phyloP scores from a whole-genome alignment of 2,329 filamentous ascomycete species.

The Alternaria gansuensis region DNA sequence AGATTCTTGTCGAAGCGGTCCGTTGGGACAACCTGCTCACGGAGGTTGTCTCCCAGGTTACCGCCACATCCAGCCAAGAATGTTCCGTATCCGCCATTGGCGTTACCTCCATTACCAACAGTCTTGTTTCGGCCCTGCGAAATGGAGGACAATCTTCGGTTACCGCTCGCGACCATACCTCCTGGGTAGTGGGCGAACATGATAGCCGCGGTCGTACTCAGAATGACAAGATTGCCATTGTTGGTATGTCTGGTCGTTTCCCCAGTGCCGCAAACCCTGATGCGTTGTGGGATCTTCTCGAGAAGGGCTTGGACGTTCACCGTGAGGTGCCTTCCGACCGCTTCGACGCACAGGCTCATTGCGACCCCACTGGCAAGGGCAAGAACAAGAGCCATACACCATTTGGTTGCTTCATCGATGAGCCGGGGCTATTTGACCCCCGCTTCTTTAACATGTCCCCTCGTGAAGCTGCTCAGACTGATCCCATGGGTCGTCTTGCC shows the following conservation, averaged over 20 bases:
- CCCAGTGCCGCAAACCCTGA: slow-evolving; percentile 76
- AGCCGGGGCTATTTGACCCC: slow-evolving; percentile 81
- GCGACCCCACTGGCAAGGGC: slow-evolving; percentile 74
- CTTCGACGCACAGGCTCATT: slow-evolving; percentile 77
- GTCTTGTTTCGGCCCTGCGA: slow-evolving; percentile 64
- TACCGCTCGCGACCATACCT: slow-evolving; percentile 55
- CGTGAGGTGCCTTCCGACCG: slow-evolving; percentile 72
- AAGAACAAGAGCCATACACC: slow-evolving; percentile 81
- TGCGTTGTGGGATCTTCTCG: slow-evolving; percentile 77
- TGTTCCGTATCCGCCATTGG: slow-evolving; percentile 61
- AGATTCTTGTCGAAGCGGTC: slow-evolving; percentile 59
- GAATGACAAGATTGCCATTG: slow-evolving; percentile 80
- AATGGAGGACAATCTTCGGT: slow-evolving; percentile 59
- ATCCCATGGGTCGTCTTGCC: slow-evolving; percentile 81
- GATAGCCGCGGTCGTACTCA: slow-evolving; percentile 56
- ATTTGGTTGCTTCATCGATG: slow-evolving; percentile 78
- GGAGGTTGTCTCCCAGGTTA: slow-evolving; percentile 59
- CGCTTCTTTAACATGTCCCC: slow-evolving; percentile 89
- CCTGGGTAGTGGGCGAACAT: slow-evolving; percentile 52
- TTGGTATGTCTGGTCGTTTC: slow-evolving; percentile 82
- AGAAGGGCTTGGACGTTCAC: slow-evolving; percentile 78
- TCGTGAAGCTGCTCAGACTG: slow-evolving; percentile 79
- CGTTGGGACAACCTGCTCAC: slow-evolving; percentile 61
- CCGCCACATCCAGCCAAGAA: slow-evolving; percentile 51
- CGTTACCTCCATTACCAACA: slow-evolving; percentile 64